Percentiles rank a stretch among this genome's conserved stretches.
Evolutionary conservation across 2,329 filamentous ascomycete species (phyloP).

Genomic region (Eurotiales sp.): DNA sequence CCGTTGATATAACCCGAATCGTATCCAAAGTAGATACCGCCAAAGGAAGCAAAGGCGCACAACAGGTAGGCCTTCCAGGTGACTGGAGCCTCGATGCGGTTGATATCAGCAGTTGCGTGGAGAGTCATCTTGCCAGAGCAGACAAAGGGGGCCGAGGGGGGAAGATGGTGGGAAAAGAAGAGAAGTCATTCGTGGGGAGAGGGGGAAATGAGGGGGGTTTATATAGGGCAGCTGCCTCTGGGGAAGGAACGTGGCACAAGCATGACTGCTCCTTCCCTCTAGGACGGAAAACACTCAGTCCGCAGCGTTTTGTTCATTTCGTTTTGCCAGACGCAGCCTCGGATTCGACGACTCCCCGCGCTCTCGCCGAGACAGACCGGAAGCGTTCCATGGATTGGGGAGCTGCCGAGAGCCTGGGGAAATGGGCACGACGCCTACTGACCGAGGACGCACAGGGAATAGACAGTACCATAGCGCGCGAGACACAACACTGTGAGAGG

Average conservation of each 20-base stretch:
- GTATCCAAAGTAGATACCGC: constrained; percentile 59
- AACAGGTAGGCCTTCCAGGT: constrained; percentile 58
- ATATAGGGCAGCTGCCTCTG: constrained; percentile 4
- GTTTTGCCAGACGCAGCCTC: too few species aligned
- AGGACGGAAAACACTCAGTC: background rate
- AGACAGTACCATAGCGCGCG: too few species aligned
- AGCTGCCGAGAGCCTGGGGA: constrained; percentile 7
- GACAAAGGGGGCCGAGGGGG: background rate
- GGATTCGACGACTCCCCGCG: constrained; percentile 6
- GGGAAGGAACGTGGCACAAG: background rate
- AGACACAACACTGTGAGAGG: too few species aligned
- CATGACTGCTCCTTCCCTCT: background rate
- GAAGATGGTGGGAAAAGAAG: background rate
- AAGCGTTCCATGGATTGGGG: constrained; percentile 12
- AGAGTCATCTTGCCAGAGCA: constrained; percentile 10
- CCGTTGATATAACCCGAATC: constrained; percentile 56
- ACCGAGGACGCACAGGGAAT: background rate
- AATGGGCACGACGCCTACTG: too few species aligned
- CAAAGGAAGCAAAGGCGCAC: constrained; percentile 59
- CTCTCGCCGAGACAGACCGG: constrained; percentile 6
- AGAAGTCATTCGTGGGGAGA: background rate
- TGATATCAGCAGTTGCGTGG: constrained; percentile 46
- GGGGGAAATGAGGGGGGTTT: constrained; percentile 6
- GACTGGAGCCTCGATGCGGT: constrained; percentile 56
- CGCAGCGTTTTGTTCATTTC: too few species aligned